phyloP scores from a whole-genome alignment of 2,329 filamentous ascomycete species.

The Coniochaeta prunicola region DNA sequence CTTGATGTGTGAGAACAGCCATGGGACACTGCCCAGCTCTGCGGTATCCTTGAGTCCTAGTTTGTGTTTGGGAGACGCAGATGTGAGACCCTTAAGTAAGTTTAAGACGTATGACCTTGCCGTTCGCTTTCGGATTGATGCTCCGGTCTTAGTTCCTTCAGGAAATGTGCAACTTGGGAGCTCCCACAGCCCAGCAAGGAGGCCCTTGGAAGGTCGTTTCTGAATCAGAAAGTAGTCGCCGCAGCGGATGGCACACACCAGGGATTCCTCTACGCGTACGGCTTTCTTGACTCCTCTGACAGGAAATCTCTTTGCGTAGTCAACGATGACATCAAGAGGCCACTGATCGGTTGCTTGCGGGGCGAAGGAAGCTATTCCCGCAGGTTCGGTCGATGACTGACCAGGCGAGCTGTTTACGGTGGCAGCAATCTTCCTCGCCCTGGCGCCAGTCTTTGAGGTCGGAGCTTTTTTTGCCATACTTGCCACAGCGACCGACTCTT shows the following conservation, averaged over 20 bases:
- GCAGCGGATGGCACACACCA: conserved; percentile 44
- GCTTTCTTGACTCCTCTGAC: conserved; percentile 44
- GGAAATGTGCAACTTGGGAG: conserved; percentile 38
- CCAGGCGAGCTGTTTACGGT: not conserved
- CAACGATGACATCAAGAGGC: conserved; percentile 19
- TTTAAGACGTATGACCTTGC: conserved; percentile 26
- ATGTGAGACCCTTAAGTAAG: conserved; percentile 13
- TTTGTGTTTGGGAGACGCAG: not conserved
- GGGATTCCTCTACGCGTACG: conserved; percentile 40
- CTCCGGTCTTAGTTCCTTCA: conserved; percentile 15
- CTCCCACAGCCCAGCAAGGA: conserved; percentile 50
- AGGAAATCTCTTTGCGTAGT: conserved; percentile 44
- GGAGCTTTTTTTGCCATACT: not conserved
- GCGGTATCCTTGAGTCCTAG: conserved; percentile 21
- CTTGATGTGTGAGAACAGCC: conserved; percentile 50
- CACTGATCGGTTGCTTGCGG: not conserved
- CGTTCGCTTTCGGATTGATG: conserved; percentile 23
- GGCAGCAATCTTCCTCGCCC: not conserved
- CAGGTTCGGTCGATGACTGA: not conserved
- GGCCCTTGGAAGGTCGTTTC: conserved; percentile 43
- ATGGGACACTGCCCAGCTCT: conserved; percentile 46
- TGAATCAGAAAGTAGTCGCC: conserved; percentile 40
- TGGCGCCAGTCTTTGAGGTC: conserved; percentile 12
- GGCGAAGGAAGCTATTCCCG: not conserved
- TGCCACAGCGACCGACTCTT: conserved; percentile 18